Evolutionary conservation across 176 grass and related monocot genomes (phyloP), one percentile per base, ranked within the genome.

Genomic region (Bonia amplexicaulis): DNA sequence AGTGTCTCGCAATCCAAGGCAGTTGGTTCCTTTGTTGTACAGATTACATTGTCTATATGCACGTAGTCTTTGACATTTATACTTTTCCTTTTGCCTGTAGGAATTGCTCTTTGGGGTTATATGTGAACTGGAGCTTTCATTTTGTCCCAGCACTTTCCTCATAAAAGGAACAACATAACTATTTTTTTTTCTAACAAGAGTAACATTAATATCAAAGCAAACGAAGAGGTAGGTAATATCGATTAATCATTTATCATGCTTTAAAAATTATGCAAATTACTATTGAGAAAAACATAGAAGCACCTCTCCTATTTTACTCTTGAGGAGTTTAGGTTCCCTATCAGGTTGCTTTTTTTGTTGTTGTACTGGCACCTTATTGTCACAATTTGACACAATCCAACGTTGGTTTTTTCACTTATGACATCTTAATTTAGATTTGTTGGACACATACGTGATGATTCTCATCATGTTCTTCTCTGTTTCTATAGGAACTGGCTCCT

Each of bases 91-190:
- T 69, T 67, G 79, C 79, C 25, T 54, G 48, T 69, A 81, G 31
- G 62, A 68, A 4, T 54, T 80, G 47, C 27, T 81, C 78, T 69
- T 25, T 52, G 46, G 47, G 26, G 19, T 16, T 31, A 31, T 79
- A 49, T 39, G 47, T 80, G 12, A 80, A 12, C 78, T 53, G 29
- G 78, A 53, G 78, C 63, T 68, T 20, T 65, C 78, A 80, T 53
- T 53, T 67, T 10, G 6, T 23, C 63, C 7, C 19, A 23, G 33
- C 35, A 67, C 45, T 51, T 35, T 14, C 10, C 26, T 80, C 44
- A 54, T 35, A 66, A 80, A 66, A 22, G 19, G 22, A 80, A 80
- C 14, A 65, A 0, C 11, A 52, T 29, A n/a, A 52, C 25, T n/a
- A n/a, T 15, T 33, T 33, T 33, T 33, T 31, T 33, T 33, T 33